Percentiles rank a stretch among this genome's conserved stretches.
phyloP scores from a whole-genome alignment of 805 yeast species.

The Priceomyces castillae region DNA sequence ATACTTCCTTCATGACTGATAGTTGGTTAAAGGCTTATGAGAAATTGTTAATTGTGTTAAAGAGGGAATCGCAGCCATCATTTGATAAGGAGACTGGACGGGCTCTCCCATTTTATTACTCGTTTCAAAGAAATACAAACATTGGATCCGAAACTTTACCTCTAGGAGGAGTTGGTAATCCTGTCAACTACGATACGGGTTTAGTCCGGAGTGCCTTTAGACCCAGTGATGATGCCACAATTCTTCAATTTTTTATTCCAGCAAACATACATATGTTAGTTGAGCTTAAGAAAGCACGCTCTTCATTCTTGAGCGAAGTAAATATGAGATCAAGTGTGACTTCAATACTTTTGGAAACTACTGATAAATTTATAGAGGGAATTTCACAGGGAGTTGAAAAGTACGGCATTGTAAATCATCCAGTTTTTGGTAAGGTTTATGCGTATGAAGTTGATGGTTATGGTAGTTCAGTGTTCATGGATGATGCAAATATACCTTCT shows the following conservation, averaged over 20 bases:
- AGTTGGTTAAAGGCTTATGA: slow-evolving; percentile 61
- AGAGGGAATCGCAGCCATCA: slow-evolving; percentile 61
- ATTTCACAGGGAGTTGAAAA: slow-evolving; percentile 57
- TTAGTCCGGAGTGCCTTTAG: slow-evolving; percentile 79
- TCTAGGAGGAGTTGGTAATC: slow-evolving; percentile 78
- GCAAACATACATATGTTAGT: slow-evolving; percentile 76
- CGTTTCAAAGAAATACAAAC: slow-evolving; percentile 71
- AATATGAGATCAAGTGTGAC: slow-evolving; percentile 6
- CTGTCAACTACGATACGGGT: slow-evolving; percentile 69
- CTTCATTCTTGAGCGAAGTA: slow-evolving; percentile 18
- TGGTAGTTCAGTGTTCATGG: slow-evolving; percentile 74
- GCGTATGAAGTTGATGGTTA: slow-evolving; percentile 91
- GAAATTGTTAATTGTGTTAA: slow-evolving; percentile 49
- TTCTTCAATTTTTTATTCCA: slow-evolving; percentile 78
- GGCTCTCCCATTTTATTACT: slow-evolving; percentile 50
- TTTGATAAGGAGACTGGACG: slow-evolving; percentile 50
- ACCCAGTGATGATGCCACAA: slow-evolving; percentile 85
- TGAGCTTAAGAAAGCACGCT: slow-evolving; percentile 47
- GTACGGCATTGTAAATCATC: slow-evolving; percentile 67
- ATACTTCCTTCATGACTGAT: slow-evolving; percentile 44
- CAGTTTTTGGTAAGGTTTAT: slow-evolving; percentile 68
- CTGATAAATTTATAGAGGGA: slow-evolving; percentile 35
- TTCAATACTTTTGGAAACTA: slow-evolving; percentile 15
- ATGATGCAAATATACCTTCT: slow-evolving; percentile 89
- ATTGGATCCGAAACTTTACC: slow-evolving; percentile 81